Percentiles rank a stretch among this genome's conserved stretches.
These are phyloP conservation scores for Triticum monococcum DNA, from an alignment of 176 grass and related monocot species.

Conservation along the genomic window DNA sequence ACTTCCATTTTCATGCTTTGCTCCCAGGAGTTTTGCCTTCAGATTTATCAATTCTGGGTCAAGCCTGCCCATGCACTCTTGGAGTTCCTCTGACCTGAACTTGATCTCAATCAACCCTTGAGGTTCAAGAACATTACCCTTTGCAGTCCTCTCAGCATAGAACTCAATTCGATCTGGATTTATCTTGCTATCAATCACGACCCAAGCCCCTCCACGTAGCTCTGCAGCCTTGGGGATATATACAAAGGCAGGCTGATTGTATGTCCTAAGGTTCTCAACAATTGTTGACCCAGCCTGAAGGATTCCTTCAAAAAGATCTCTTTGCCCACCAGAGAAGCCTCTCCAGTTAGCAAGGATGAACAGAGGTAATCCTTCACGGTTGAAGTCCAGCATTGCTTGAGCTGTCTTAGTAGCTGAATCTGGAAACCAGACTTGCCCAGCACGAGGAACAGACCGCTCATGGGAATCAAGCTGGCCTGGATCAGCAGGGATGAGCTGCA, in stretches of 20 bases:
- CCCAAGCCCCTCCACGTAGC: slow-evolving; percentile 96
- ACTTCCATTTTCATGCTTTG: slow-evolving; percentile 47
- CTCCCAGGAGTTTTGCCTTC: slow-evolving; percentile 64
- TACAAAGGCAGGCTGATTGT: slow-evolving; percentile 97
- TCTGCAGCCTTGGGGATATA: slow-evolving; percentile 96
- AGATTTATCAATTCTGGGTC: slow-evolving; percentile 68
- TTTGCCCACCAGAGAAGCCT: slow-evolving; percentile 96
- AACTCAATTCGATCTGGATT: slow-evolving; percentile 93
- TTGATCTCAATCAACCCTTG: slow-evolving; percentile 98
- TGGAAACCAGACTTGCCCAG: slow-evolving; percentile 98
- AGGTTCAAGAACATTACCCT: slow-evolving; percentile 96
- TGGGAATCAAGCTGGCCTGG: slow-evolving; percentile 91
- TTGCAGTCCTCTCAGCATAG: slow-evolving; percentile 91
- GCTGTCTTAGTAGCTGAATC: slow-evolving; percentile 99
- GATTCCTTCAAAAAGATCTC: slow-evolving; percentile 98
- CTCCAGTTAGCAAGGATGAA: slow-evolving; percentile 99
- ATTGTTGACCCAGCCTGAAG: slow-evolving; percentile 98
- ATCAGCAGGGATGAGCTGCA: slow-evolving; percentile 88
- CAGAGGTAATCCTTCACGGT: slow-evolving; percentile 85
- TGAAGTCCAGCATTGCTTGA: slow-evolving; percentile 91
- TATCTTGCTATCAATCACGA: slow-evolving; percentile 98
- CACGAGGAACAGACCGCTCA: slow-evolving; percentile 74
- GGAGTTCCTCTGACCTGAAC: slow-evolving; percentile 84
- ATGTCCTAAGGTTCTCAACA: slow-evolving; percentile 95
- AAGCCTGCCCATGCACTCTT: slow-evolving; percentile 94